Percentiles rank a stretch among this genome's conserved stretches.
Evolutionary conservation across 2,329 filamentous ascomycete genomes (phyloP).

Genomic region (Fusarium sp.): DNA sequence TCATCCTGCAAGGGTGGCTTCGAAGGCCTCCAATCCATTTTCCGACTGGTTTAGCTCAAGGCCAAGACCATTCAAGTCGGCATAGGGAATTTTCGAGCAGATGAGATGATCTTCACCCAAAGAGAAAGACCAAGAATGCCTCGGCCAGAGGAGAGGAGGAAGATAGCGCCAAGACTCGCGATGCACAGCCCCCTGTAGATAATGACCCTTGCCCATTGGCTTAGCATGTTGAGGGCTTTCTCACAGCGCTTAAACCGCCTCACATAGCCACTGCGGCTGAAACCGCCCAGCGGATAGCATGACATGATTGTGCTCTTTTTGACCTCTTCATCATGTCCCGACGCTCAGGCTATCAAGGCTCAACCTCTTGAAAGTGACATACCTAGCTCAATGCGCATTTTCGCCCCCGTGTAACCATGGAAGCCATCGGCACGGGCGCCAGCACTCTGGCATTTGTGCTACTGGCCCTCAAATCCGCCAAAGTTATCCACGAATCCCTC

Average conservation of each 20-base stretch:
- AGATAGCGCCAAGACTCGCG: not conserved
- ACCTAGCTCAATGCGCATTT: not conserved
- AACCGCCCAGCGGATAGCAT: not conserved
- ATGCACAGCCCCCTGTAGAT: not conserved
- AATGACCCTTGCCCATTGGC: not conserved
- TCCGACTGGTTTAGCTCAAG: not conserved
- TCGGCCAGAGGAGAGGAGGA: not conserved
- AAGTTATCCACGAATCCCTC: conserved; percentile 17
- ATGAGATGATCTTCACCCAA: not conserved
- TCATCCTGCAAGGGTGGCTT: not conserved
- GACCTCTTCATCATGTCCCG: not conserved
- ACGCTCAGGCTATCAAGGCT: not conserved
- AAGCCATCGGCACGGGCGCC: conserved; percentile 16
- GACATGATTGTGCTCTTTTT: not conserved
- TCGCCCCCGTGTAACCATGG: not conserved
- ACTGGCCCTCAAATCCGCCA: conserved; percentile 17
- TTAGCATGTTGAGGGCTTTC: not conserved
- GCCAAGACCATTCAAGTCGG: not conserved
- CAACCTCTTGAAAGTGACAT: not conserved
- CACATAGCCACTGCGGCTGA: conserved; percentile 1
- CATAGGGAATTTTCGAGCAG: not conserved
- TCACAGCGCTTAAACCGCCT: not conserved
- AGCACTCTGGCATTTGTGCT: conserved; percentile 23
- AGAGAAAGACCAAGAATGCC: not conserved
- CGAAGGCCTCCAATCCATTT: not conserved